A percentile compares a stretch with the other conserved stretches of the same genome.
Conservation (phyloP, 768 basidiomycete species). For the Amanita pseudoporphyria region DNA sequence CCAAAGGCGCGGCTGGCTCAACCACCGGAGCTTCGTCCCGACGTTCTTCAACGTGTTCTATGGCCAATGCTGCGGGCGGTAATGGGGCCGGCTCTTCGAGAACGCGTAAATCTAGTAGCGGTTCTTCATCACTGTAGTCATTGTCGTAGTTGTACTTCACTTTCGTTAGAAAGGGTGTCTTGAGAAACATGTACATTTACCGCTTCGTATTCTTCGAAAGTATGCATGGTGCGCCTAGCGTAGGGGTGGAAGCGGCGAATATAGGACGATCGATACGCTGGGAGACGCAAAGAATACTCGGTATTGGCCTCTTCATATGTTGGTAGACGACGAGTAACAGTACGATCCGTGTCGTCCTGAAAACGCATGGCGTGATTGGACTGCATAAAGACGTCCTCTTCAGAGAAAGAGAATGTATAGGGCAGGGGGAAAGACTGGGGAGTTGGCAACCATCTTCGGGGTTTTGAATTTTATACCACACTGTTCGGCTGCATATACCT, state of each 20-base stretch:
- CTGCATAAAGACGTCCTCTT: neutral
- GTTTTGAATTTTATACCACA: neutral
- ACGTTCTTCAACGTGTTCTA: neutral
- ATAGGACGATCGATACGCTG: neutral
- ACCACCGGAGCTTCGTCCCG: neutral
- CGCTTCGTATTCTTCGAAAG: neutral
- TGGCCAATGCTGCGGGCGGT: neutral
- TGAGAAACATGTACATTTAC: neutral
- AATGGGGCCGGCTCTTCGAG: neutral
- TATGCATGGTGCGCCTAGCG: neutral
- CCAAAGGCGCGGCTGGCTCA: neutral
- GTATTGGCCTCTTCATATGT: no score
- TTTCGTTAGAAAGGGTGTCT: neutral
- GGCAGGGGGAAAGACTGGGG: neutral
- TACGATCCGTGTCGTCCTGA: neutral
- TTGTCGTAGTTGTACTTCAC: neutral
- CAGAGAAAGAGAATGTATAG: neutral
- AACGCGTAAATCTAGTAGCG: neutral
- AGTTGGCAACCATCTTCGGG: neutral
- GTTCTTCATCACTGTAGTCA: neutral
- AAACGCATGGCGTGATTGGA: neutral
- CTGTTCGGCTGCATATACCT: neutral
- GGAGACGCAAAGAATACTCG: no score
- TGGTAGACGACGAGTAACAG: neutral
- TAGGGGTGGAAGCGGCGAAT: slow-evolving; percentile 3